Base-by-base conservation (phyloP, 768 basidiomycete species). In the Boletus subcaerulescens region DNA sequence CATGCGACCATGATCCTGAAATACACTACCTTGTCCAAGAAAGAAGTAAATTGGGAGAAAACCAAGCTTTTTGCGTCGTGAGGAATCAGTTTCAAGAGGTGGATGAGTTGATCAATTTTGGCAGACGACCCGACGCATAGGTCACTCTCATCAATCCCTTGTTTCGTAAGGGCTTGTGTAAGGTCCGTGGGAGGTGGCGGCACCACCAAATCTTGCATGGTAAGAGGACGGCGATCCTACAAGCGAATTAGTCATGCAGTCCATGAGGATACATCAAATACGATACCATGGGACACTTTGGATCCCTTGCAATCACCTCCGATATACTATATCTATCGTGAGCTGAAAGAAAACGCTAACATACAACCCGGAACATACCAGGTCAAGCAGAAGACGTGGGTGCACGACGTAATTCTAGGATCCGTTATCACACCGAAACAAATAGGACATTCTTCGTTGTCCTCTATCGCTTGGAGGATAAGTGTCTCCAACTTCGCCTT, bases 1-100 rank as follows among this genome's bases (percentile, higher is more conserved):
- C 42, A 46, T 17, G 26, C 29, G 3, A 35, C 0, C 18, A 31
- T 26, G 2, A 6, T 15, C 10, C 4, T 24, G 35, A 36, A 35
- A 35, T 4, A 40, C 32, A 26, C 46, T 56, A 87, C 91, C 74
- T 91, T 87, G 73, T 91, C 86, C 50, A 93, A 69, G 72, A 91
- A 93, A 3, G 83, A 80, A 4, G 91, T 95, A 63, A 93, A 95
- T 62, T 95, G 93, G 3, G 89, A 92, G 65, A 95, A 95, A 1
- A 95, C 91, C 3, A 95, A 74, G 3, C 87, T 87, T 69, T 95
- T 95, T 57, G 92, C 88, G 2, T 76, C 80, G 4, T 61, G 56
- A 1, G 89, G 88, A 6, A 83, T 88, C 13, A 93, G 69, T 56
- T 80, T 75, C 41, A 95, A 76, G 41, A 93, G 78, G 49, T 88